Base-by-base conservation (phyloP, 306 rosid genomes). In the Malus fusca region DNA sequence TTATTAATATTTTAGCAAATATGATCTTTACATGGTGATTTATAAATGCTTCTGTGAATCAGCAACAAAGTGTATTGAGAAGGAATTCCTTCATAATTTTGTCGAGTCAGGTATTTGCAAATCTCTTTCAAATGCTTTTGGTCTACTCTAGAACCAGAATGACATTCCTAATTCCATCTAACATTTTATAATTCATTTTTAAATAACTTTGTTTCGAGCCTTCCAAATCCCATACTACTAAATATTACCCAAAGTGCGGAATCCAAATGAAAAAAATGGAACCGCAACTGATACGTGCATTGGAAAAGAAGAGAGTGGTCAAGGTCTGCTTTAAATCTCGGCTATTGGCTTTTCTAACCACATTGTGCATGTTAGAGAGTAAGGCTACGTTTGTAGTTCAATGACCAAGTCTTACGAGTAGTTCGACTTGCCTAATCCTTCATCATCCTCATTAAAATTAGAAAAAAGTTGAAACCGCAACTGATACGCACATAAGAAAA, bases 41-140 rank as follows among this genome's bases (percentile, higher is more conserved):
- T 1, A 15, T 48, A 17, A 1, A 0, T 48, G 2, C 1, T 17
- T 5, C 0, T 0, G 0, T 17, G 55, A 51, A 15, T 6, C 6
- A 2, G 0, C 3, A 6, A 51, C 21, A 15, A 5, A 15, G 55
- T 15, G 18, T 51, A 4, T 15, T 17, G 19, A 48, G 2, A 6
- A 48, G 2, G 55, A 48, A 48, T 15, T 48, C 2, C 19, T 15
- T 48, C 8, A 0, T 48, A 15, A 48, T 48, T 48, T 15, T 14
- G 8, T 48, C 8, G 21, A 15, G 8, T 48, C 21, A 48, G 5
- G 8, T 15, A 48, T 15, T 48, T 15, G 55, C 21, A 48, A 48
- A 48, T 46, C 1, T 15, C 21, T 48, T 17, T 15, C 8, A 5
- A 0, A 15, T 4, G 55, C 8, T 18, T 48, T 48, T 48, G 8